These are phyloP conservation scores for Hymenoscyphus linearis DNA, from an alignment of 2,329 filamentous ascomycete species.

Conservation along the genomic window DNA sequence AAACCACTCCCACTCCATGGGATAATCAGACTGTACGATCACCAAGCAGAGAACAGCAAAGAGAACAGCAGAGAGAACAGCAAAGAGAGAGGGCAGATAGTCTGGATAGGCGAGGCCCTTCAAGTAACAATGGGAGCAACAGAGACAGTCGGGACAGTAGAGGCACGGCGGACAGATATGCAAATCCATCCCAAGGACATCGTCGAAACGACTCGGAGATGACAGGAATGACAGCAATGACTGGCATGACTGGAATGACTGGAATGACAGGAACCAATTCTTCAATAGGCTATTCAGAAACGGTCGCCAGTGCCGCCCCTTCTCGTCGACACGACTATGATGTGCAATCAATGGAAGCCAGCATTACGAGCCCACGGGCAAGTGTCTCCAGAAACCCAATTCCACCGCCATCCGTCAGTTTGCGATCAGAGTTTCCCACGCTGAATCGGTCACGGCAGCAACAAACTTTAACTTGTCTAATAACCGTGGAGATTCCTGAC, in stretches of 20 bases:
- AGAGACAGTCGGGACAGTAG: constrained; percentile 40
- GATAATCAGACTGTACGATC: constrained; percentile 55
- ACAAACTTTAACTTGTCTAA: constrained; percentile 87
- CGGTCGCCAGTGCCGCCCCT: constrained; percentile 61
- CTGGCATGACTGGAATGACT: too few species aligned
- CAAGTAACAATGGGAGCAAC: constrained; percentile 21
- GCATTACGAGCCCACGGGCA: constrained; percentile 65
- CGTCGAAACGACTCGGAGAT: constrained; percentile 73
- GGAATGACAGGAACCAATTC: constrained; percentile 67
- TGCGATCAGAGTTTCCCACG: constrained; percentile 95
- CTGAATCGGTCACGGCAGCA: constrained; percentile 88
- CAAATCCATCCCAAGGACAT: constrained; percentile 41
- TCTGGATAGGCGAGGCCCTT: constrained; percentile 14
- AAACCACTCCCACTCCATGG: constrained; percentile 62
- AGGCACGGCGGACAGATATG: constrained; percentile 41
- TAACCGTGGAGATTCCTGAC: constrained; percentile 90
- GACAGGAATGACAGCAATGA: too few species aligned
- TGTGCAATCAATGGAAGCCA: constrained; percentile 91
- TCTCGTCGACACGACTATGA: constrained; percentile 86
- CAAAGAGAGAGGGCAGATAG: constrained; percentile 22
- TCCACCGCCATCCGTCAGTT: constrained; percentile 82
- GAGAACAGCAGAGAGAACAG: constrained; percentile 33
- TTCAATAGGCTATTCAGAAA: constrained; percentile 74
- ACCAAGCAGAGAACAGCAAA: constrained; percentile 41
- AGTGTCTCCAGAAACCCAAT: constrained; percentile 75